Percentiles rank a stretch among this genome's conserved stretches.
These are phyloP conservation scores for Podospora conica DNA, from an alignment of 495 filamentous ascomycete species.

Conservation along the genomic window DNA sequence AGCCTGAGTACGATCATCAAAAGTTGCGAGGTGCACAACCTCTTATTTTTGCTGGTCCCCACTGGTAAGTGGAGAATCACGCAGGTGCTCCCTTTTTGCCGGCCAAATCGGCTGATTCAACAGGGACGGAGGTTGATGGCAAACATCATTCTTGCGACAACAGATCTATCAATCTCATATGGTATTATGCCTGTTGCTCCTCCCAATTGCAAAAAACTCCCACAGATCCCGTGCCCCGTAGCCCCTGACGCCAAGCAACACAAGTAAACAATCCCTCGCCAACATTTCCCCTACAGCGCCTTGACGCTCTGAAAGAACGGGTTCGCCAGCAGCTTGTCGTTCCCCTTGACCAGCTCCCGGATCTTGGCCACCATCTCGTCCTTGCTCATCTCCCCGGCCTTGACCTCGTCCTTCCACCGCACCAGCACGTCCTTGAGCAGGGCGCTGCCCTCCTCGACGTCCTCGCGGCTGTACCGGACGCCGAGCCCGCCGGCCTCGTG, in stretches of 20 bases:
- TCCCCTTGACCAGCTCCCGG: constrained; percentile 67
- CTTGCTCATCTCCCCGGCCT: constrained; percentile 54
- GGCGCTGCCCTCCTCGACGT: constrained; percentile 85
- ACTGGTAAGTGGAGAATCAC: neutral
- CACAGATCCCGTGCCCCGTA: neutral
- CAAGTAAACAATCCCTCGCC: neutral
- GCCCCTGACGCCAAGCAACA: neutral
- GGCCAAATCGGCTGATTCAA: too few relatives aligned
- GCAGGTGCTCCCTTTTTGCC: neutral
- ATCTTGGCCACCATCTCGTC: constrained; percentile 75
- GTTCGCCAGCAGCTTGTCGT: constrained; percentile 68
- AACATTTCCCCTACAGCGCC: constrained; percentile 52
- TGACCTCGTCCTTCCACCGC: constrained; percentile 82
- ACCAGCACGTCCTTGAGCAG: constrained; percentile 79
- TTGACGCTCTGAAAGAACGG: constrained; percentile 87
- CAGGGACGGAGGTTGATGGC: too few relatives aligned
- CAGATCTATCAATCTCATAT: neutral
- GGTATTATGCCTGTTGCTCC: neutral
- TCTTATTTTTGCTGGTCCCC: neutral
- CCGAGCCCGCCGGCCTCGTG: constrained; percentile 48
- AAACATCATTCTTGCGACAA: neutral
- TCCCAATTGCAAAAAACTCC: neutral
- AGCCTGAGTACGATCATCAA: neutral
- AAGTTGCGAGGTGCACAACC: neutral
- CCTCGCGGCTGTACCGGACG: constrained; percentile 62